Base-by-base conservation (phyloP, 805 yeast species). In the Cyberlindnera maritima region DNA sequence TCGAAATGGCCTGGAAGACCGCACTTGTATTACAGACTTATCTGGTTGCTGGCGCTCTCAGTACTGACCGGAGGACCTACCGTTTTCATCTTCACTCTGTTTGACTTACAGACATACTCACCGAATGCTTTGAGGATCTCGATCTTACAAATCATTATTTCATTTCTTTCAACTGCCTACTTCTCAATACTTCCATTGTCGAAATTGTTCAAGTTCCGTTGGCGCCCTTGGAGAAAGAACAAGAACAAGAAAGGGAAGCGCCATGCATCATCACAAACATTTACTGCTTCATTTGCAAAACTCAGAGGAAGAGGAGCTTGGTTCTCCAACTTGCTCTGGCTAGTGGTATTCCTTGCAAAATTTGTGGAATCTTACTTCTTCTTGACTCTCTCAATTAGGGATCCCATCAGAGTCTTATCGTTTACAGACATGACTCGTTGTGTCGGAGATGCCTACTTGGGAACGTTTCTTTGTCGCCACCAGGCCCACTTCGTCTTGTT, bases 281-380 rank as follows among this genome's bases (percentile, higher is more conserved):
- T 88, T 59, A 81, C 89, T 0, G 77, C 82, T 2, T 75, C 81
- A 12, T 78, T 83, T 53, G 78, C 81, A 39, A 57, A 62, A 21
- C 67, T 86, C 7, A 64, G 62, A 14, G 84, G 84, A 0, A 69
- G 80, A 37, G 81, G 79, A 49, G 66, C 69, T 44, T 66, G 80
- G 56, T 77, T 88, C 10, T 87, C 95, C 0, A 72, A 76, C 55
- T 79, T 83, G 0, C 66, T 88, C 50, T 86, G 95, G 90, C 34
- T 76, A 11, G 72, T 79, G 1, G 82, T 88, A 0, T 85, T 86
- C 54, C 50, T 72, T 4, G 80, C 87, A 1, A 88, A 88, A 59
- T 83, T 81, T 54, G 58, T 79, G 28, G 96, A 88, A 61, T 87
- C 95, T 0, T 88, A 88, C 62, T 85, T 85, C 64, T 88, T 85